Evolutionary conservation across 2,329 filamentous ascomycete species (phyloP).

Genomic region (Aureobasidium sp.): DNA sequence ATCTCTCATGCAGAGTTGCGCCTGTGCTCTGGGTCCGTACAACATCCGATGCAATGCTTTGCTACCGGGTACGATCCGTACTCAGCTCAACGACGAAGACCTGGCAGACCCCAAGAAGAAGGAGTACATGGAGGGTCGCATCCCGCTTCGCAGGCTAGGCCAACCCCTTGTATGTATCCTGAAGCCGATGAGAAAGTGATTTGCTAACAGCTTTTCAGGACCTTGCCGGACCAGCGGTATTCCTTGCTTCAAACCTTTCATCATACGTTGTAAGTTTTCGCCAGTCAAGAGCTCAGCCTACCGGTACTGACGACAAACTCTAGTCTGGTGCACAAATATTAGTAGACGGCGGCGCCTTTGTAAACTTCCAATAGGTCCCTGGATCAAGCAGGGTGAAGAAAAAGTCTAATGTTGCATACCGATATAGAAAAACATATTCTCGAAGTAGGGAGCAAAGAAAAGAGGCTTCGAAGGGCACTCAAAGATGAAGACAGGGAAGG

Average conservation of each 20-base stretch:
- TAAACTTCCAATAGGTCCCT: conserved; percentile 65
- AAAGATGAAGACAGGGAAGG: neutral
- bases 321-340: conserved; percentile 71
- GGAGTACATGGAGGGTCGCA: conserved; percentile 71
- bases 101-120: conserved; percentile 65
- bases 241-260: conserved; percentile 73
- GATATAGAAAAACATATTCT: neutral
- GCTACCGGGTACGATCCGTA: conserved; percentile 74
- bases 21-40: conserved; percentile 69
- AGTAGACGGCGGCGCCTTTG: conserved; percentile 84
- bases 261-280: conserved; percentile 52
- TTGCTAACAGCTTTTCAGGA: conserved; percentile 39
- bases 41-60: conserved; percentile 76
- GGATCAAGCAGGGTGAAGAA: neutral
- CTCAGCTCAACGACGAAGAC: conserved; percentile 78
- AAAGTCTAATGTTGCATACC: neutral
- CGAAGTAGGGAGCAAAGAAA: neutral
- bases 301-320: conserved; percentile 1
- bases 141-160: conserved; percentile 71
- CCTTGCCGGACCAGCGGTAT: conserved; percentile 76
- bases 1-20: conserved; percentile 75
- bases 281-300: neutral
- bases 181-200: neutral
- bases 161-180: conserved; percentile 38
- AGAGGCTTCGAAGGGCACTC: neutral